Evolutionary conservation across 345 rosid genomes (phyloP).

Genomic region (Populus nigra): DNA sequence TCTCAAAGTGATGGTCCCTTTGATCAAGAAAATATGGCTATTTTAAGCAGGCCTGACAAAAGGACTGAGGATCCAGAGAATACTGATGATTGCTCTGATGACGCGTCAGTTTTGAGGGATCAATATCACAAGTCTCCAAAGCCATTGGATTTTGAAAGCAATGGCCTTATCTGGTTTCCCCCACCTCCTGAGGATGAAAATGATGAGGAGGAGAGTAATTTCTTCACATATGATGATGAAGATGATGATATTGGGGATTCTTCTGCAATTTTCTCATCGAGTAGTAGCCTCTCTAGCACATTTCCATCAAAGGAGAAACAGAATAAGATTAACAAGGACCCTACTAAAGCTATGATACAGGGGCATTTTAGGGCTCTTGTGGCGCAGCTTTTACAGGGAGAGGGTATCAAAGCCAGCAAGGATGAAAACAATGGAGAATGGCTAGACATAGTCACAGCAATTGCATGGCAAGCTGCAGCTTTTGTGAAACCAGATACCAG

Average conservation of each 20-base stretch:
- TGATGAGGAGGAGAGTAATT: slow-evolving; percentile 70
- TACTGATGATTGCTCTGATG: slow-evolving; percentile 46
- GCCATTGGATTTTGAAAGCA: slow-evolving; percentile 81
- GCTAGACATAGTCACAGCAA: slow-evolving; percentile 70
- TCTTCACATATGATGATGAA: slow-evolving; percentile 73
- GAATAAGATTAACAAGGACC: slow-evolving; percentile 63
- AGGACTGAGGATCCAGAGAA: slow-evolving; percentile 47
- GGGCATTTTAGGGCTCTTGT: slow-evolving; percentile 98
- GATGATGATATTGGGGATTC: slow-evolving; percentile 86
- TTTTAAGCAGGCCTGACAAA: slow-evolving; percentile 50
- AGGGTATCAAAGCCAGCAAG: slow-evolving; percentile 49
- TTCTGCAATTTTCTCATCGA: slow-evolving; percentile 63
- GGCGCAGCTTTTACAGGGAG: slow-evolving; percentile 75
- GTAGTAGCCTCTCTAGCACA: slow-evolving; percentile 67
- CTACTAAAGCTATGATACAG: slow-evolving; percentile 66
- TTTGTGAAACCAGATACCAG: slow-evolving; percentile 97
- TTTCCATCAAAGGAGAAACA: slow-evolving; percentile 65
- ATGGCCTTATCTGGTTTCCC: slow-evolving; percentile 82
- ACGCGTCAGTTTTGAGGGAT: slow-evolving; percentile 28
- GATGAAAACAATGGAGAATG: slow-evolving; percentile 62
- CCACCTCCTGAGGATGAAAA: slow-evolving; percentile 87
- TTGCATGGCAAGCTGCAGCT: slow-evolving; percentile 96
- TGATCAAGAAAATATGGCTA: slow-evolving; percentile 50
- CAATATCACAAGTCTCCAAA: slow-evolving; percentile 44
- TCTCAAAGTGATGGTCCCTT: slow-evolving; percentile 45